These are phyloP conservation scores for Rhinocladiella similis DNA, from an alignment of 2,329 filamentous ascomycete species.

Conservation along the genomic window DNA sequence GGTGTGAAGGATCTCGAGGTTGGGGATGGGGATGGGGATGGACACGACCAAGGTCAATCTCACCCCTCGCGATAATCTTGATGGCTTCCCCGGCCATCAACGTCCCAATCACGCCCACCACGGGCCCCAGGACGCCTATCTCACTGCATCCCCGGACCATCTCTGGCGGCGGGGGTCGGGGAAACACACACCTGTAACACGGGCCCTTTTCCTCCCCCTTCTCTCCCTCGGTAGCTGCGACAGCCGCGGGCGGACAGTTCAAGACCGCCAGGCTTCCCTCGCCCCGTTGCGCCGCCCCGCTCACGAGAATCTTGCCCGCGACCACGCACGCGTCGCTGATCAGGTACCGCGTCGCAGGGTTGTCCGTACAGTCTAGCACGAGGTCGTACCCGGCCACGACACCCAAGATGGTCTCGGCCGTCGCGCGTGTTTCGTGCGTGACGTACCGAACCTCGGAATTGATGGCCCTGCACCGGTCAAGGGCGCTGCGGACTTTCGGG, in stretches of 20 bases:
- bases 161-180: constrained; percentile 78
- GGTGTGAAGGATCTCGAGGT: not conserved
- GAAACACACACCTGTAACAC: constrained; percentile 93
- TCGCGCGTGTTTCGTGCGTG: constrained; percentile 16
- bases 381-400: constrained; percentile 63
- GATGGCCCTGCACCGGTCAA: constrained; percentile 19
- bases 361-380: constrained; percentile 93
- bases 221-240: too few relatives aligned
- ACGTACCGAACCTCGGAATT: constrained; percentile 23
- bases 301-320: constrained; percentile 75
- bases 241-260: constrained; percentile 51
- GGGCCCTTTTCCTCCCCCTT: constrained; percentile 60
- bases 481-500: constrained; percentile 23
- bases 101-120: constrained; percentile 90
- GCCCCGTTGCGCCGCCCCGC: constrained; percentile 82
- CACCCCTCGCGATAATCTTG: constrained; percentile 65
- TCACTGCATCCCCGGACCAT: constrained; percentile 86
- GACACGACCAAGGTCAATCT: not conserved
- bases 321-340: constrained; percentile 88
- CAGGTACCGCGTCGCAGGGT: constrained; percentile 85
- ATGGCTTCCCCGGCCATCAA: constrained; percentile 87
- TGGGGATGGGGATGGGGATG: not conserved
- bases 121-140: constrained; percentile 86
- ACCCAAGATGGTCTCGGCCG: constrained; percentile 13
- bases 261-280: constrained; percentile 89